Conservation (phyloP, 2,329 filamentous ascomycete species). For the Pyricularia grisea region DNA sequence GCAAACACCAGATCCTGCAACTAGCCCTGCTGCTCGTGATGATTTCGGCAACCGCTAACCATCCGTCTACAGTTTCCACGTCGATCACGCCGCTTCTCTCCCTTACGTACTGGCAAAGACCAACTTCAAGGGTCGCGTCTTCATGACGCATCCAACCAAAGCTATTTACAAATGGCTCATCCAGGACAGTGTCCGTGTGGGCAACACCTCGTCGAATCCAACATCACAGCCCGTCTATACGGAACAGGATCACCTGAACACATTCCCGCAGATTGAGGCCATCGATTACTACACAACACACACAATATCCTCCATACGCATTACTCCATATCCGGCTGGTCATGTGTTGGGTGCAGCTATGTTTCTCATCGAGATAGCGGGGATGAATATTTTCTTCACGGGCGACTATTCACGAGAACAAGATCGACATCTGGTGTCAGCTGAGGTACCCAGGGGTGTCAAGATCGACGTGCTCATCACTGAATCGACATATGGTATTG, state of each 20-base stretch:
- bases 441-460: slow-evolving; percentile 77
- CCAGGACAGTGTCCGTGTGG: slow-evolving; percentile 89
- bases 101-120: slow-evolving; percentile 97
- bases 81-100: slow-evolving; percentile 97
- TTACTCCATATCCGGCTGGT: slow-evolving; percentile 92
- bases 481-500: slow-evolving; percentile 94
- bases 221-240: slow-evolving; percentile 77
- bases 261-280: slow-evolving; percentile 88
- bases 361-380: slow-evolving; percentile 96
- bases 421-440: slow-evolving; percentile 90
- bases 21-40: neutral
- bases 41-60: slow-evolving; percentile 7
- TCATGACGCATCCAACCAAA: slow-evolving; percentile 99
- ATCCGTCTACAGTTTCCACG: slow-evolving; percentile 69
- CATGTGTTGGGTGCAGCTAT: slow-evolving; percentile 98
- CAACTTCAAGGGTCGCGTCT: slow-evolving; percentile 91
- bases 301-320: slow-evolving; percentile 90
- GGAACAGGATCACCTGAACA: slow-evolving; percentile 89
- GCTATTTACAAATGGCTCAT: slow-evolving; percentile 99
- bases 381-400: slow-evolving; percentile 93
- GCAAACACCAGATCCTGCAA: neutral
- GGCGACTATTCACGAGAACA: slow-evolving; percentile 96
- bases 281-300: slow-evolving; percentile 98
- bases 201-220: slow-evolving; percentile 55
- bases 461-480: slow-evolving; percentile 96